These are phyloP conservation scores for Porcisia hertigi DNA, from an alignment of 208 protist species.

Conservation along the genomic window DNA sequence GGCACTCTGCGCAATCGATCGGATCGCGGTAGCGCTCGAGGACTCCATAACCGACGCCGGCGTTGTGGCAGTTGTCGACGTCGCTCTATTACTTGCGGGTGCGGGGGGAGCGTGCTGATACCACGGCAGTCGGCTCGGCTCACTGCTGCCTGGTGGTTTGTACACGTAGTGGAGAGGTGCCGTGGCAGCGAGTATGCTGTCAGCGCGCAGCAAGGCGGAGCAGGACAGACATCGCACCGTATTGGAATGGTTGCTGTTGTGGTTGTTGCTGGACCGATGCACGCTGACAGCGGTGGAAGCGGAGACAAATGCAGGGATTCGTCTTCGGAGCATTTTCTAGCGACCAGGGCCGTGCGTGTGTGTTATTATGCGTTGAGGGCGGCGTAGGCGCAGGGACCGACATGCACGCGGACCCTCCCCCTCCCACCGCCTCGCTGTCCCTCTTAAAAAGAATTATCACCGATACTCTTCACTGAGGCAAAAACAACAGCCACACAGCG, in stretches of 20 bases:
- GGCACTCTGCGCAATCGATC: background rate
- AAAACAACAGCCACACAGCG: no score
- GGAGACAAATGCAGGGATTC: background rate
- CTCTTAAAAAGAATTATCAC: no score
- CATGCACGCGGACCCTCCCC: background rate
- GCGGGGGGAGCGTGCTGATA: slow-evolving; percentile 24
- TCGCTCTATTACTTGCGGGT: background rate
- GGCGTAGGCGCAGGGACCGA: background rate
- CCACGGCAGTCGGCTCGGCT: slow-evolving; percentile 56
- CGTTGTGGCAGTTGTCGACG: background rate
- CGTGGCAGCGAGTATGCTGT: background rate
- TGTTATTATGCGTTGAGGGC: background rate
- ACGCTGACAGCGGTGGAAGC: background rate
- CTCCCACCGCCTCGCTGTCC: no score
- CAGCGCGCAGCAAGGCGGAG: background rate
- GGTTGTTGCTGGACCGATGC: background rate
- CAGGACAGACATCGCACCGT: background rate
- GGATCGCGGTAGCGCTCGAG: background rate
- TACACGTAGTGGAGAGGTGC: slow-evolving; percentile 39
- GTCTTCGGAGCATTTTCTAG: slow-evolving; percentile 5
- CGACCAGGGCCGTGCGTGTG: background rate
- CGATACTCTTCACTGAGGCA: no score
- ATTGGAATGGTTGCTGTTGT: background rate
- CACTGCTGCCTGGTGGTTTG: slow-evolving; percentile 56
- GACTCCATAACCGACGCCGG: background rate